Conservation (phyloP, 768 basidiomycete genomes). For the Leccinum rimulosum region DNA sequence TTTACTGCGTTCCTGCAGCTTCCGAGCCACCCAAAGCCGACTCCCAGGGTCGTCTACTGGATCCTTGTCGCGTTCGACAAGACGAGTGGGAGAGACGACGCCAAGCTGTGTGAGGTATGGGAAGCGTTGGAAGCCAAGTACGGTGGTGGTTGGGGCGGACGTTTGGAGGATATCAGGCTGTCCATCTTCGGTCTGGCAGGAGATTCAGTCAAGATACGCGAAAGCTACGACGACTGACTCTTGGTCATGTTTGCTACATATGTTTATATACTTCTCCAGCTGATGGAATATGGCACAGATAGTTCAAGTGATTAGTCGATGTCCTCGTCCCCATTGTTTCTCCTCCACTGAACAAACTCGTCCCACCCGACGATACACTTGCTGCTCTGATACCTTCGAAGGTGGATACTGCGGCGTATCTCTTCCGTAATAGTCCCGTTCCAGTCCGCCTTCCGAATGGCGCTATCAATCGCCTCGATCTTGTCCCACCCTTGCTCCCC, state of each 20-base stretch:
- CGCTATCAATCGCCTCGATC: constrained; percentile 85
- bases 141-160: constrained; percentile 42
- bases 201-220: background rate
- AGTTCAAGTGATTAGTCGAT: constrained; percentile 22
- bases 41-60: constrained; percentile 57
- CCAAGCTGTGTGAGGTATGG: constrained; percentile 56
- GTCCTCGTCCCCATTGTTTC: constrained; percentile 39
- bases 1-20: constrained; percentile 64
- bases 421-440: constrained; percentile 78
- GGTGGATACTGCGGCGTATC: constrained; percentile 66
- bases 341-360: constrained; percentile 77
- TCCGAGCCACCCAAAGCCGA: constrained; percentile 43
- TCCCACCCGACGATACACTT: constrained; percentile 67
- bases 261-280: background rate
- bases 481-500: constrained; percentile 93
- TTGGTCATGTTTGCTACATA: background rate
- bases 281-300: background rate
- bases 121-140: constrained; percentile 54
- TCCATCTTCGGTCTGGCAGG: constrained; percentile 31
- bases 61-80: constrained; percentile 63
- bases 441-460: constrained; percentile 94
- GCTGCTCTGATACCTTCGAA: constrained; percentile 82
- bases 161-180: constrained; percentile 42
- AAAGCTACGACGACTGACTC: constrained; percentile 1
- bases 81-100: constrained; percentile 51